phyloP scores from a whole-genome alignment of 495 filamentous ascomycete genomes.

The Lichenothelia convexa region DNA sequence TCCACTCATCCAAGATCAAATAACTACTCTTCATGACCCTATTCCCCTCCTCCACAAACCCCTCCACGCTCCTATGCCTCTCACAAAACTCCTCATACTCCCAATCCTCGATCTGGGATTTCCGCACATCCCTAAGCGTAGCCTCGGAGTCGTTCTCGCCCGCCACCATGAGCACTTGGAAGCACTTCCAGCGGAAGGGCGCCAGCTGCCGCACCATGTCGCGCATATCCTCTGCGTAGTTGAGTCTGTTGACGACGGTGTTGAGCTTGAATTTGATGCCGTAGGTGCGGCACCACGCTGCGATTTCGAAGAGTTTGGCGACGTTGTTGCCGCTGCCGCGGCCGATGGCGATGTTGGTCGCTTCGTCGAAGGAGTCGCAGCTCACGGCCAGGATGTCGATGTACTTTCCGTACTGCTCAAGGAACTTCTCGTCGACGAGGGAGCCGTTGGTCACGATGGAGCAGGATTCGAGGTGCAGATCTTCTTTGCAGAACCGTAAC shows the following conservation, averaged over 20 bases:
- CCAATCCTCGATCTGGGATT: conserved; percentile 30
- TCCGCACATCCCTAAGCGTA: conserved; percentile 27
- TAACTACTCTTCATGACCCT: conserved; percentile 33
- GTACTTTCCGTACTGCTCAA: conserved; percentile 23
- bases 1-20: conserved; percentile 36
- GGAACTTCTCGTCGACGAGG: conserved; percentile 26
- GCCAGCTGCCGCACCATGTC: conserved; percentile 20
- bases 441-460: conserved; percentile 38
- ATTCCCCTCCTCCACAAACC: conserved; percentile 32
- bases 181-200: conserved; percentile 39
- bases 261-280: conserved; percentile 41
- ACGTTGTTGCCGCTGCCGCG: conserved; percentile 30
- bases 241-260: conserved; percentile 34
- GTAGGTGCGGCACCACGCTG: conserved; percentile 26
- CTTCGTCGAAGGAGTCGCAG: conserved; percentile 38
- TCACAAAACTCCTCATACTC: conserved; percentile 31
- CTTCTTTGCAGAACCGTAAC: conserved; percentile 31
- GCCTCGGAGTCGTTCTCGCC: conserved; percentile 34
- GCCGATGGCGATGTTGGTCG: conserved; percentile 34
- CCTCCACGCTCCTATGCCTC: conserved; percentile 24
- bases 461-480: conserved; percentile 30
- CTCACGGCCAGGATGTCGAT: conserved; percentile 37
- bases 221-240: conserved; percentile 38
- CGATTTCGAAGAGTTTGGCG: conserved; percentile 23
- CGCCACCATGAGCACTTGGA: conserved; percentile 36